phyloP scores from a whole-genome alignment of 768 basidiomycete genomes.

The Phylloporus arenicola region DNA sequence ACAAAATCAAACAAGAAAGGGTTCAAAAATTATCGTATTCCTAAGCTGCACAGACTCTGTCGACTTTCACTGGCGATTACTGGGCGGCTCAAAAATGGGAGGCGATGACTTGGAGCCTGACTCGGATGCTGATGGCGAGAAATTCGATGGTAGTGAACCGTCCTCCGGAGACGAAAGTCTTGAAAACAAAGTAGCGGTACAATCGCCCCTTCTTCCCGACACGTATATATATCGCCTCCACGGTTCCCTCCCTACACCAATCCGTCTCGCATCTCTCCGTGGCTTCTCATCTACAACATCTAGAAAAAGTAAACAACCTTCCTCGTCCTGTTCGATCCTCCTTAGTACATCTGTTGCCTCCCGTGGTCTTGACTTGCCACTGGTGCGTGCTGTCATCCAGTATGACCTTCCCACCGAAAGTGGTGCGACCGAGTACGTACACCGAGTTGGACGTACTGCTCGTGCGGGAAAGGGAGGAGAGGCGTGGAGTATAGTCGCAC shows the following conservation, averaged over 20 bases:
- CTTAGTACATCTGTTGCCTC: constrained; percentile 97
- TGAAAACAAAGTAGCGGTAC: constrained; percentile 44
- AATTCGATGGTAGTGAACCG: constrained; percentile 23
- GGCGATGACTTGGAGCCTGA: constrained; percentile 24
- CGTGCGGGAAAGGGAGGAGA: constrained; percentile 95
- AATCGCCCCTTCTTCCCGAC: constrained; percentile 74
- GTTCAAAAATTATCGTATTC: constrained; percentile 86
- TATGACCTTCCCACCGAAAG: constrained; percentile 98
- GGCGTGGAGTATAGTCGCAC: constrained; percentile 88
- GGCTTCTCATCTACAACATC: constrained; percentile 57
- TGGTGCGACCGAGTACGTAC: constrained; percentile 93
- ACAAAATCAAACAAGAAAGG: constrained; percentile 46
- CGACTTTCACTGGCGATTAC: constrained; percentile 89
- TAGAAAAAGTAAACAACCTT: constrained; percentile 27
- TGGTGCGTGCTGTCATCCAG: constrained; percentile 91
- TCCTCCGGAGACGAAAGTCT: constrained; percentile 20
- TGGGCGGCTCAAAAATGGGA: constrained; percentile 70
- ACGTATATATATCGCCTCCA: constrained; percentile 85
- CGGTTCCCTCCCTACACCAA: constrained; percentile 80
- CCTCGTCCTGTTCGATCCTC: constrained; percentile 58
- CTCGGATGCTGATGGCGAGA: constrained; percentile 21
- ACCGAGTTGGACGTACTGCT: constrained; percentile 94
- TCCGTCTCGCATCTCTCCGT: constrained; percentile 76
- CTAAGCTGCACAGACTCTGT: constrained; percentile 97
- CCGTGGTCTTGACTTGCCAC: constrained; percentile 92